Conservation (phyloP, 257 asterid species). For the Lantana camara region DNA sequence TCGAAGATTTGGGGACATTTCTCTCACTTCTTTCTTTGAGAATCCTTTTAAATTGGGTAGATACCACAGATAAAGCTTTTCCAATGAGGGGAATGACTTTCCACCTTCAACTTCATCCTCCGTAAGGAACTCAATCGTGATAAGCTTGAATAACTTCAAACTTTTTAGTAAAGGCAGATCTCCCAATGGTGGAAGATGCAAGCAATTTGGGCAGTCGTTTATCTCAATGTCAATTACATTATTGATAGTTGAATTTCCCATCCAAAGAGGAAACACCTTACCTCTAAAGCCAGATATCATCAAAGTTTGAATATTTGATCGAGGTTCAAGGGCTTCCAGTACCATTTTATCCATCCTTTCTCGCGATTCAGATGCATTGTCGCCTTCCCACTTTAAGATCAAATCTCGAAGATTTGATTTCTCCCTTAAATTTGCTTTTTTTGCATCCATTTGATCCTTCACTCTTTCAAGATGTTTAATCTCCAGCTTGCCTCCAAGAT, state of each 20-base stretch:
- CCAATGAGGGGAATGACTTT: slow-evolving; percentile 18
- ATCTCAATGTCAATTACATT: neutral
- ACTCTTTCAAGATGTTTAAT: slow-evolving; percentile 32
- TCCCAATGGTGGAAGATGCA: slow-evolving; percentile 16
- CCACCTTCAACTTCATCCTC: slow-evolving; percentile 18
- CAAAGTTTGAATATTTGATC: no score
- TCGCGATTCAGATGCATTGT: neutral
- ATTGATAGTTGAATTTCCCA: slow-evolving; percentile 22
- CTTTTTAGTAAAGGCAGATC: slow-evolving; percentile 26
- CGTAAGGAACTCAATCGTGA: slow-evolving; percentile 11
- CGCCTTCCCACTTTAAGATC: slow-evolving; percentile 25
- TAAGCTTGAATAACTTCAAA: slow-evolving; percentile 6
- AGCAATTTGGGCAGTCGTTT: neutral
- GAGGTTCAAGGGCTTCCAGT: slow-evolving; percentile 13
- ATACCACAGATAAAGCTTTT: rapidly evolving
- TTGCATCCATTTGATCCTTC: slow-evolving; percentile 19
- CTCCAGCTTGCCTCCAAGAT: slow-evolving; percentile 20
- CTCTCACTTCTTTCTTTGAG: neutral
- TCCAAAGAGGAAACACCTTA: no score
- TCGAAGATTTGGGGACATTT: slow-evolving; percentile 19
- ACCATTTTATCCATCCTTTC: slow-evolving; percentile 22
- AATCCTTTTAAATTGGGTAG: slow-evolving; percentile 29
- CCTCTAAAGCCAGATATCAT: no score
- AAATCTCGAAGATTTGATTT: slow-evolving; percentile 25
- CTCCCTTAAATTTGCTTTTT: slow-evolving; percentile 30